Base-by-base conservation (phyloP, 441 rosid genomes). In the Populus hybrid region DNA sequence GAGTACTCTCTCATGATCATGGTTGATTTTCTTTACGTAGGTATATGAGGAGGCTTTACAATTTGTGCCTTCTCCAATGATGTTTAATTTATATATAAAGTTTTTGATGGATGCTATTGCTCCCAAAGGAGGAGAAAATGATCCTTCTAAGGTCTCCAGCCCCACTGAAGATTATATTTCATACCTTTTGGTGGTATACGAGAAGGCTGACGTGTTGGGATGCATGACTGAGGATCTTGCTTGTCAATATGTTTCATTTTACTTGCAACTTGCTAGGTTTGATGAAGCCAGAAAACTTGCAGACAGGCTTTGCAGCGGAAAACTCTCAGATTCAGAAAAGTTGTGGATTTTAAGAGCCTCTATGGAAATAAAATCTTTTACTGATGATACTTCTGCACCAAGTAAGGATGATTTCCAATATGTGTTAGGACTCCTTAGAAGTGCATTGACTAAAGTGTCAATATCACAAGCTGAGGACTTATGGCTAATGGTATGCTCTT, bases 201-300 rank as follows among this genome's bases (percentile, higher is more conserved):
- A 89, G 80, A 90, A 83, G 86, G 97, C 97, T 67, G 93, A 89
- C 69, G 67, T 54, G 75, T 73, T 87, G 66, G 93, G 87, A 32
- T 87, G 86, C 85, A 70, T 92, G 63, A 84, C 93, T 0, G 94
- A 92, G 83, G 95, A 84, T 81, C 87, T 94, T 78, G 97, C 94
- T 78, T 82, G 84, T 85, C 77, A 90, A 70, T 90, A 89, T 85
- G 83, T 92, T 54, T 86, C 89, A 79, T 83, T 94, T 61, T 85
- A 86, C 84, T 74, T 88, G 86, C 89, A 89, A 78, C 83, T 95
- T 30, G 95, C 89, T 72, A 89, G 81, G 64, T 28, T 87, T 34
- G 81, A 87, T 23, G 95, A 92, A 79, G 97, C 94, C 26, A 78
- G 87, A 77, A 86, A 86, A 78, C 80, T 94, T 76, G 91, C 88